phyloP scores from a whole-genome alignment of 2,329 filamentous ascomycete genomes.

The Fusarium zealandicum region DNA sequence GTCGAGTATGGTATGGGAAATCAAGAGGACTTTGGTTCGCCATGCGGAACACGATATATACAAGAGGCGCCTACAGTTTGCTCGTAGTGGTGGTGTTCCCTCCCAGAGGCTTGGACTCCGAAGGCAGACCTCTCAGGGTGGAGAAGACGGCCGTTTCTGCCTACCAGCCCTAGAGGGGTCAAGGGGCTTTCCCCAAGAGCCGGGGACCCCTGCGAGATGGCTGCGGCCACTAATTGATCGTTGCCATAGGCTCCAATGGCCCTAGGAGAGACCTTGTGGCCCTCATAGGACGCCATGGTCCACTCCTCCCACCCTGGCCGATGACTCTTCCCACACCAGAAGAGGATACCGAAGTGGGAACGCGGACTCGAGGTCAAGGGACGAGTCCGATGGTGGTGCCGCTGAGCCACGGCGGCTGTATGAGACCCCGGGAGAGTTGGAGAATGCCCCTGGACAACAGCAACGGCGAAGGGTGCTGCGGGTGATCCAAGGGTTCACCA shows the following conservation, averaged over 20 bases:
- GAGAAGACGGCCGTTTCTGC: conserved; percentile 40
- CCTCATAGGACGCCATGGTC: conserved; percentile 5
- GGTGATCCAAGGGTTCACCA: conserved; percentile 11
- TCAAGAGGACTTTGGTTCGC: conserved; percentile 20
- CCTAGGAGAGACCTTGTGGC: conserved; percentile 17
- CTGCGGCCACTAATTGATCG: conserved; percentile 27
- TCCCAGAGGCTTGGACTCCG: conserved; percentile 29
- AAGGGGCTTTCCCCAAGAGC: conserved; percentile 6
- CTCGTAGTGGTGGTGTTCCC: conserved; percentile 27
- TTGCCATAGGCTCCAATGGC: conserved; percentile 11
- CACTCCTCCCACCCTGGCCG: conserved; percentile 28
- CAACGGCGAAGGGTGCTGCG: background rate
- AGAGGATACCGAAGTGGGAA: no score
- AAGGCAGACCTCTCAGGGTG: conserved; percentile 26
- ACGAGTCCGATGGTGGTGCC: conserved; percentile 5
- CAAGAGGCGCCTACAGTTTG: conserved; percentile 4
- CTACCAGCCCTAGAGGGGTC: conserved; percentile 23
- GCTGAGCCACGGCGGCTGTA: conserved; percentile 27
- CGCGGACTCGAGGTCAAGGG: background rate
- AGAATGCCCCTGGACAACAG: background rate
- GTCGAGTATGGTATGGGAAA: conserved; percentile 1
- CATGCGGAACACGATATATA: conserved; percentile 35
- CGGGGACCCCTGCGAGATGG: background rate
- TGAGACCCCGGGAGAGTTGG: conserved; percentile 5
- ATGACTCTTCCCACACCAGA: conserved; percentile 32